Evolutionary conservation across 139 green algal genomes (phyloP), one percentile per base, ranked within the genome.

Genomic region (Tetraselmis chui): DNA sequence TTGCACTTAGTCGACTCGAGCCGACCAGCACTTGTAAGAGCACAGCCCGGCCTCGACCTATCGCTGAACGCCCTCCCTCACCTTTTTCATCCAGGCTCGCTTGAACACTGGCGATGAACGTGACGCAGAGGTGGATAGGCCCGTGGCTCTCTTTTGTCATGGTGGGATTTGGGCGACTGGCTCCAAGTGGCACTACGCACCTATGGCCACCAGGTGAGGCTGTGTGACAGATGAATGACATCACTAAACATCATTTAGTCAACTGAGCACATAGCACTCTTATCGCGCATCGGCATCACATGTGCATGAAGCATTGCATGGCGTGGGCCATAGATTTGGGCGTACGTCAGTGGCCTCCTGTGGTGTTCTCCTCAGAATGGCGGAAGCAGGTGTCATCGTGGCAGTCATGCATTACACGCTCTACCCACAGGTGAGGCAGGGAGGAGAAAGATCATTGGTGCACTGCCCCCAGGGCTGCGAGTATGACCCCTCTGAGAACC

Each of bases 111-210:
- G 45, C 5, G 18, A 25, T 18, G 11, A 67, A 67, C 11, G 45
- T 18, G 45, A 67, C 45, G 18, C 45, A 67, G 45, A 67, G 45
- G 45, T 67, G 45, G 45, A 67, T 67, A 18, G 5, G 45, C 45
- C 45, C 5, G 92, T 97, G 25, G 89, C 93, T 25, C 87, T 96
- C 26, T 96, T 96, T 76, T 87, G 89, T 26, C 93, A 97, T 80
- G 93, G 93, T 0, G 93, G 93, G 31, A 89, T 95, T 23, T 97
- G 92, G 92, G 90, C 92, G 0, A 87, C 84, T 59, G 85, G 87
- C 0, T 84, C 88, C 22, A 89, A 89, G 31, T 95, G 91, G 92
- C 90, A 94, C 78, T 96, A 95, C 80, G 82, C 89, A 0, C 89
- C 91, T 0, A 87, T 96, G 86, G 92, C 91, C 0, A 82, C 80